Evolutionary conservation across 768 basidiomycete species (phyloP).

Genomic region (Leccinum sublutescens): DNA sequence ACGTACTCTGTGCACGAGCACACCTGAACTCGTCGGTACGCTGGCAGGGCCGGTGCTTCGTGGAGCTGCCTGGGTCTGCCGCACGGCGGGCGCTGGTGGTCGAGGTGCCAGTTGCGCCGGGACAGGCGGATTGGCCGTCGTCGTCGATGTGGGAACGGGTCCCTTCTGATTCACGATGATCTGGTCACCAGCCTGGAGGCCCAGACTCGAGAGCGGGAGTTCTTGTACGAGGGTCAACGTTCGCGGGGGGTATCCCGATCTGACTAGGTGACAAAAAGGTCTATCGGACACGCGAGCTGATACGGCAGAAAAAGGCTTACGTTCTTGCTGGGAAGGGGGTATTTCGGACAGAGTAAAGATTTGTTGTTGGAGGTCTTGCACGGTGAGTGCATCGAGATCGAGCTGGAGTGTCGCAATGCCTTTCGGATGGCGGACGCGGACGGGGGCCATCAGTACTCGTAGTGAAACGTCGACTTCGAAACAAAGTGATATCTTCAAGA

Average conservation of each 20-base stretch:
- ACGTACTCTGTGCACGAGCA: slow-evolving; percentile 69
- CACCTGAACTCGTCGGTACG: slow-evolving; percentile 61
- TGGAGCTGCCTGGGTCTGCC: slow-evolving; percentile 11
- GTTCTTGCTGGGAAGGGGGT: slow-evolving; percentile 69
- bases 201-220: slow-evolving; percentile 72
- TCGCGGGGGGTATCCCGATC: slow-evolving; percentile 82
- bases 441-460: slow-evolving; percentile 50
- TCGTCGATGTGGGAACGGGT: slow-evolving; percentile 13
- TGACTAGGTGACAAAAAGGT: slow-evolving; percentile 46
- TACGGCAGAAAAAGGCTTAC: slow-evolving; percentile 44
- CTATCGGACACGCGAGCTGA: background rate
- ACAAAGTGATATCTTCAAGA: no score
- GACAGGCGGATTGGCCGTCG: slow-evolving; percentile 5
- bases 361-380: slow-evolving; percentile 72
- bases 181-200: slow-evolving; percentile 78
- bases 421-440: slow-evolving; percentile 83
- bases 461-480: background rate
- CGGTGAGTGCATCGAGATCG: slow-evolving; percentile 57
- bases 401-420: slow-evolving; percentile 79
- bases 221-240: slow-evolving; percentile 69
- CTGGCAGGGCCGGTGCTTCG: slow-evolving; percentile 46
- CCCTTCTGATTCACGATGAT: slow-evolving; percentile 65
- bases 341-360: slow-evolving; percentile 70
- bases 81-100: slow-evolving; percentile 14
- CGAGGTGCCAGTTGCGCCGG: slow-evolving; percentile 12